Base-by-base conservation (phyloP, 495 filamentous ascomycete species). In the Trichoderma orchidacearum region DNA sequence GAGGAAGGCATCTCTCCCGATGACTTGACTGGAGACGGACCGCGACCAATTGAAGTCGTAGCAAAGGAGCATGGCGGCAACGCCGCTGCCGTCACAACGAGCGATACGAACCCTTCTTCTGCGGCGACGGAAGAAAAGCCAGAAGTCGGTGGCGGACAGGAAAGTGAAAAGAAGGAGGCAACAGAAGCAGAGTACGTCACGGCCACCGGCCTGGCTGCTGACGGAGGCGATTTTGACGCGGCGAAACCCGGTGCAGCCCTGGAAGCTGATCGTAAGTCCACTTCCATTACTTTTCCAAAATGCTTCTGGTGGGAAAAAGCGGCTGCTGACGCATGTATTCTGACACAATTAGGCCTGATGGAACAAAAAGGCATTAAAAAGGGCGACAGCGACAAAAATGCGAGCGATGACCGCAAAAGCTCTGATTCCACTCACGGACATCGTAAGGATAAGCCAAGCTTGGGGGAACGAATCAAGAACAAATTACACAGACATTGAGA, bases 221-320 rank as follows among this genome's bases (percentile, higher is more conserved):
- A 86, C 31, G 83, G 84, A 9, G 83, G 83, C 0, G 75, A 87
- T 55, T 86, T 86, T 58, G 84, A 87, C 61, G 84, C 81, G 0
- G 68, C 74, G 28, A 72, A 71, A 25, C 77, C 83, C 1, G 83
- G 84, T 7, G 84, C 84, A 6, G 83, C 82, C 0, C 63, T 65
- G 31, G 84, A 87, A 64, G 84, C 83, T 53, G 80, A 84, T 62
- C 75, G 83, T 85, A 72, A 70, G 82, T 76, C 55, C 31, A 3
- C 54, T 15, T 41, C 27, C 8, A 54, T 9, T n/a, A 6, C 13
- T 21, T 3, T 21, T 12, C 15, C 54, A 59, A 5, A n/a, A n/a
- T 25, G 0, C n/a, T 21, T 23, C 13, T 13, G 15, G n/a, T n/a
- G n/a, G n/a, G n/a, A n/a, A 36, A n/a, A 36, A 8, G 32, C 32